Evolutionary conservation across 805 yeast species (phyloP).

Genomic region (Wickerhamomyces queroliae): DNA sequence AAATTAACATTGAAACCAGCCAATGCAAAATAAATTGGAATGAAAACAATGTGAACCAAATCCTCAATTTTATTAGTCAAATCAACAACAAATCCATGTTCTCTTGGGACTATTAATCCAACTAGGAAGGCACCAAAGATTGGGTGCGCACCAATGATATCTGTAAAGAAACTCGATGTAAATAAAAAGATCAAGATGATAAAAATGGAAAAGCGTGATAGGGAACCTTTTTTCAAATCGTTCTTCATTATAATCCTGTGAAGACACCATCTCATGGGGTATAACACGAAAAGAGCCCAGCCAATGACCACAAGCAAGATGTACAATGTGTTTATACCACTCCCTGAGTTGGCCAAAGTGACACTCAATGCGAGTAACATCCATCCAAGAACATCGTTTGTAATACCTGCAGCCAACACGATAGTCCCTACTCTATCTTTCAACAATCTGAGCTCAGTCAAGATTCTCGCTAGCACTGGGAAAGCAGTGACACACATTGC

Average conservation of each 20-base stretch:
- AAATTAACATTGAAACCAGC: conserved; percentile 72
- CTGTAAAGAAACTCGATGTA: conserved; percentile 70
- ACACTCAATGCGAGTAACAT: conserved; percentile 68
- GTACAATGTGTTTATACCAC: conserved; percentile 64
- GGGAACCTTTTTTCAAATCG: conserved; percentile 51
- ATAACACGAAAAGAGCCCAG: conserved; percentile 58
- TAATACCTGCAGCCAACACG: conserved; percentile 80
- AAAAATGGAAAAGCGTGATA: conserved; percentile 57
- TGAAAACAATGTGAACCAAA: conserved; percentile 60
- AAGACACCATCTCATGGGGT: conserved; percentile 49
- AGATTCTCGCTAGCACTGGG: conserved; percentile 76
- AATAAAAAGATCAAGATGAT: conserved; percentile 51
- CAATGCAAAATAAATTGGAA: conserved; percentile 75
- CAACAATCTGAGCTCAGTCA: conserved; percentile 65
- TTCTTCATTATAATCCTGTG: conserved; percentile 39
- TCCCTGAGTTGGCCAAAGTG: conserved; percentile 68
- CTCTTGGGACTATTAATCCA: conserved; percentile 73
- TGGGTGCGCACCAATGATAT: conserved; percentile 81
- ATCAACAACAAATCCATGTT: conserved; percentile 63
- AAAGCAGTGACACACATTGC: conserved; percentile 84
- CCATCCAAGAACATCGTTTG: conserved; percentile 81
- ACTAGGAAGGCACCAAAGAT: conserved; percentile 81
- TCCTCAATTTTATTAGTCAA: conserved; percentile 76
- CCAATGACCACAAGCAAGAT: conserved; percentile 61
- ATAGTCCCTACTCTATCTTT: conserved; percentile 67